phyloP scores from a whole-genome alignment of 2,329 filamentous ascomycete genomes.

The Monosporascus ibericus region DNA sequence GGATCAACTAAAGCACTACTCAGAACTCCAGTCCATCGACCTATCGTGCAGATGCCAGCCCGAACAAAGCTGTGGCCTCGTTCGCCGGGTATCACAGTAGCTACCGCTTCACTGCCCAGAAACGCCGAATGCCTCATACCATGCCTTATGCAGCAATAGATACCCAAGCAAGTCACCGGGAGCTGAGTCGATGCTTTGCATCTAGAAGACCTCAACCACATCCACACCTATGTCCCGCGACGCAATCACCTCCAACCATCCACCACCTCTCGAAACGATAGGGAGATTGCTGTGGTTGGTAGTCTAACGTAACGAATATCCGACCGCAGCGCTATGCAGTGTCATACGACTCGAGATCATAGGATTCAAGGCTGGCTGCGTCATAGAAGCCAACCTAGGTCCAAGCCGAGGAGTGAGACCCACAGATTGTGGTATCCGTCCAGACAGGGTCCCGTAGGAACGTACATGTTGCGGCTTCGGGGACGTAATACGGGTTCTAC shows the following conservation, averaged over 20 bases:
- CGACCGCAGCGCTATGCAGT: conserved; percentile 4
- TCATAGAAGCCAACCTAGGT: conserved; percentile 12
- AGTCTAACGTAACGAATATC: conserved; percentile 11
- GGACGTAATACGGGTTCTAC: conserved; percentile 1
- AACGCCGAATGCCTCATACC: conserved; percentile 16
- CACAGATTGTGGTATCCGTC: conserved; percentile 6
- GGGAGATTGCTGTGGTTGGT: conserved; percentile 10
- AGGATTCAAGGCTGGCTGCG: neutral
- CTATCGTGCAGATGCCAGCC: conserved; percentile 2
- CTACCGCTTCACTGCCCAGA: conserved; percentile 21
- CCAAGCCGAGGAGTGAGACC: conserved; percentile 11
- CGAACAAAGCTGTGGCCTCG: neutral
- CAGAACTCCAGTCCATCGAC: conserved; percentile 1
- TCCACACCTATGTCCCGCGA: neutral
- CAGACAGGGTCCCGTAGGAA: conserved; percentile 5
- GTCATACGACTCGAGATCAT: conserved; percentile 10
- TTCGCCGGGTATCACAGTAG: conserved; percentile 16
- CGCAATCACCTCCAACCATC: conserved; percentile 1
- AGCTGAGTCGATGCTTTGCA: neutral
- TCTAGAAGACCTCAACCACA: neutral
- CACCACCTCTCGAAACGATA: conserved; percentile 3
- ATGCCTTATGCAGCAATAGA: neutral
- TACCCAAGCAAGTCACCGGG: neutral
- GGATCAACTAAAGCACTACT: conserved; percentile 4
- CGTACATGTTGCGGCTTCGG: conserved; percentile 6